These are phyloP conservation scores for Ustilago tritici DNA, from an alignment of 1,284 basidiomycete genomes.

Conservation along the genomic window DNA sequence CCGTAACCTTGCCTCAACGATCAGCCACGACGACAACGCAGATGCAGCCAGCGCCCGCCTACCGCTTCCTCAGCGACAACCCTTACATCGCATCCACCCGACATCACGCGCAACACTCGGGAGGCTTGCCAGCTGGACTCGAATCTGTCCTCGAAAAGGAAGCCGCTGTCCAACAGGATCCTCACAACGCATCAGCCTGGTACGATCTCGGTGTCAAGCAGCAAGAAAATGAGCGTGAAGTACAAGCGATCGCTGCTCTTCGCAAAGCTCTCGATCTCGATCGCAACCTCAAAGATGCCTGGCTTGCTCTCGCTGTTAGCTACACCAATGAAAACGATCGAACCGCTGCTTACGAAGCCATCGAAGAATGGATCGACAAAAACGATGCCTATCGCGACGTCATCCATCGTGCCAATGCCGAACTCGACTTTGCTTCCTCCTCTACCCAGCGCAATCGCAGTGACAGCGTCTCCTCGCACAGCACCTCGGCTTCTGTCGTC, in stretches of 20 bases:
- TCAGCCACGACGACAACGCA: slow-evolving; percentile 9
- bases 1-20: slow-evolving; percentile 38
- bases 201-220: slow-evolving; percentile 94
- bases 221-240: slow-evolving; percentile 97
- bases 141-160: slow-evolving; percentile 80
- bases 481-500: slow-evolving; percentile 21
- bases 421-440: slow-evolving; percentile 4
- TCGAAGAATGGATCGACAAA: slow-evolving; percentile 80
- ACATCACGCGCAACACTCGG: slow-evolving; percentile 44
- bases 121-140: slow-evolving; percentile 45
- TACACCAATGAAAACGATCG: slow-evolving; percentile 91
- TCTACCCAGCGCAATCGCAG: slow-evolving; percentile 24
- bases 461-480: slow-evolving; percentile 36
- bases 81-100: slow-evolving; percentile 60
- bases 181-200: slow-evolving; percentile 82
- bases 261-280: slow-evolving; percentile 84
- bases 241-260: slow-evolving; percentile 88
- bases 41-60: slow-evolving; percentile 51
- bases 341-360: slow-evolving; percentile 78
- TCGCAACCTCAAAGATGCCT: slow-evolving; percentile 75
- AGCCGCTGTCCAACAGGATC: slow-evolving; percentile 85
- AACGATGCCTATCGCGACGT: slow-evolving; percentile 72
- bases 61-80: slow-evolving; percentile 64
- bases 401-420: slow-evolving; percentile 28
- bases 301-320: slow-evolving; percentile 91